A percentile compares a stretch with the other conserved stretches of the same genome.
Conservation (phyloP, 2,329 filamentous ascomycete genomes). For the Penicillium sp. region DNA sequence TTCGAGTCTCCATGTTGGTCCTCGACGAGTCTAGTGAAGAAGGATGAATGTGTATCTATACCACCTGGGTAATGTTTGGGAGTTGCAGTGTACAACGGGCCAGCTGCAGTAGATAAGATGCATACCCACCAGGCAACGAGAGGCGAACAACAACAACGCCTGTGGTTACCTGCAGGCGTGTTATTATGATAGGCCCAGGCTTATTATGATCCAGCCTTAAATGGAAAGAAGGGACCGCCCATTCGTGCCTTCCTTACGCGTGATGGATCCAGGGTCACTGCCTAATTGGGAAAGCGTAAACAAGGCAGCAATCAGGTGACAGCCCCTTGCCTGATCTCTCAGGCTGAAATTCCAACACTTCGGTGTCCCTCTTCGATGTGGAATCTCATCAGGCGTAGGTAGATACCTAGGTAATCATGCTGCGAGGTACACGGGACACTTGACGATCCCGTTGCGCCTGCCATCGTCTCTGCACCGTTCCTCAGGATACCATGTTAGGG, state of each 20-base stretch:
- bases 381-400: neutral
- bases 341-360: slow-evolving; percentile 1
- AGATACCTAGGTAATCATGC: neutral
- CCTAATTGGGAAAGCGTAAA: slow-evolving; percentile 27
- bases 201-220: slow-evolving; percentile 19
- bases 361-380: neutral
- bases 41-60: neutral
- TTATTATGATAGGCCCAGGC: neutral
- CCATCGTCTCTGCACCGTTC: neutral
- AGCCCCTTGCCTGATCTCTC: slow-evolving; percentile 13
- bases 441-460: neutral
- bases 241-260: slow-evolving; percentile 24
- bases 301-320: slow-evolving; percentile 28
- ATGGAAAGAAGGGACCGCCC: slow-evolving; percentile 6
- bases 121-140: slow-evolving; percentile 7
- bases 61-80: neutral
- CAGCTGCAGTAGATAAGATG: slow-evolving; percentile 3
- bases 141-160: neutral
- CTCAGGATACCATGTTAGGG: slow-evolving; percentile 9
- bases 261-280: slow-evolving; percentile 20
- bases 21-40: neutral
- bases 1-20: slow-evolving; percentile 32
- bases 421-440: slow-evolving; percentile 1
- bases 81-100: neutral
- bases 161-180: slow-evolving; percentile 10